Base-by-base conservation (phyloP, 2,329 filamentous ascomycete species). In the Apiospora marii region DNA sequence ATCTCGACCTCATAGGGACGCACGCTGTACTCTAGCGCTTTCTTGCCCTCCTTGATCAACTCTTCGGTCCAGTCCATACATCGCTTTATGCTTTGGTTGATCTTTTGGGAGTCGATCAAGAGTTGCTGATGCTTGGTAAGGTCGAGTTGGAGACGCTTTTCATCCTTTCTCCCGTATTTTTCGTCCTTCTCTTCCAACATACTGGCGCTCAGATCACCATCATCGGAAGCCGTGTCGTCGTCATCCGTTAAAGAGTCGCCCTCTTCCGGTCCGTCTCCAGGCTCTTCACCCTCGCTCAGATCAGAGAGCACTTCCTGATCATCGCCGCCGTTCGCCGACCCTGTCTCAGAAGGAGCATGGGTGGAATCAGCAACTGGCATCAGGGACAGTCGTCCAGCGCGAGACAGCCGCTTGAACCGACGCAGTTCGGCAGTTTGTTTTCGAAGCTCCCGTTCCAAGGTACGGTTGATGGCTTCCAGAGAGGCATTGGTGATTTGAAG, bases 401-500 rank as follows among this genome's bases (percentile, higher is more conserved):
- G 90, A 51, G 94, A 97, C 69, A 98, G 85, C n/a, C 96, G 91
- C 70, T 94, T 91, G 81, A 92, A 98, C 61, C 96, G 89, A 72
- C 96, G 92, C 44, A 99, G 82, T 80, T 99, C 96, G 0, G 93
- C 90, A 49, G 93, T 96, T 79, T 98, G 96, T 80, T 97, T 97
- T 37, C 95, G 91, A 78, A 99, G 88, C 80, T 98, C 94, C 34
- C 94, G 90, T 83, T 99, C 96, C 0, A 99, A 85, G 0, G 95
- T 96, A 70, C 95, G 89, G 80, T 99, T 99, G 83, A 99, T 98
- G 53, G 96, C 96, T 72, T 98, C 90, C 3, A 99, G 88, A 1
- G 95, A 98, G 0, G 94, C 96, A 79, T 99, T 99, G 71, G 93
- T 98, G 75, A 99, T 99, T 81, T 99, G 94, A 7, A 99, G 86